Percentiles rank a stretch among this genome's conserved stretches.
Conservation (phyloP, 2,329 filamentous ascomycete genomes). For the Tolypocladium capitatum region DNA sequence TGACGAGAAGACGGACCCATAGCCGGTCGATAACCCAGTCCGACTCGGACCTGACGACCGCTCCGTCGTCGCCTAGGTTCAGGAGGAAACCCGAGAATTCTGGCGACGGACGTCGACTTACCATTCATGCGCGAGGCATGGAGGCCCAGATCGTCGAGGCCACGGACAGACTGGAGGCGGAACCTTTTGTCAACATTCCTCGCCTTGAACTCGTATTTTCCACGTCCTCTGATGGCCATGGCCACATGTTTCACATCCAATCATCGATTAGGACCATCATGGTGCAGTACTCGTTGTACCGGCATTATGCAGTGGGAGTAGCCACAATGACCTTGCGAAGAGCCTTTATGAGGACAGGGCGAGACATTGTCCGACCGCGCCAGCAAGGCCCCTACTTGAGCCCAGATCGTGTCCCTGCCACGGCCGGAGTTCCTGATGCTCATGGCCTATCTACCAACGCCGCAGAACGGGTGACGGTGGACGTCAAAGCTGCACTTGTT, state of each 20-base stretch:
- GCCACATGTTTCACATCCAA: constrained; percentile 77
- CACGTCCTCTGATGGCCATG: constrained; percentile 74
- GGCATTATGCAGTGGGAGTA: constrained; percentile 80
- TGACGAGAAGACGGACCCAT: constrained; percentile 55
- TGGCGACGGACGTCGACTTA: constrained; percentile 68
- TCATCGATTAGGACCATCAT: constrained; percentile 67
- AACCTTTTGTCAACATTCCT: constrained; percentile 77
- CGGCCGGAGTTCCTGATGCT: constrained; percentile 13
- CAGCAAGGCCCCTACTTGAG: constrained; percentile 16
- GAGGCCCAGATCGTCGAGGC: constrained; percentile 88
- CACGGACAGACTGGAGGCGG: constrained; percentile 67
- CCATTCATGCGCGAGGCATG: constrained; percentile 67
- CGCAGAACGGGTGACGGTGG: constrained; percentile 63
- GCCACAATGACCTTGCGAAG: constrained; percentile 62
- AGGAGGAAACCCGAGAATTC: constrained; percentile 40
- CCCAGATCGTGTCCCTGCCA: constrained; percentile 21
- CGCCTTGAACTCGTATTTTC: constrained; percentile 77
- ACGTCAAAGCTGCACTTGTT: constrained; percentile 67
- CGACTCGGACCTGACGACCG: constrained; percentile 48
- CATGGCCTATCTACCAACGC: constrained; percentile 19
- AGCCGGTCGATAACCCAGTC: constrained; percentile 55
- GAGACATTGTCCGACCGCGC: constrained; percentile 22
- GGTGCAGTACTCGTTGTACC: constrained; percentile 82
- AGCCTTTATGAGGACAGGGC: constrained; percentile 46
- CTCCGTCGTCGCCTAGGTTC: constrained; percentile 22